Conservation (phyloP, 1,139 yeast genomes). For the Candida sp. region DNA sequence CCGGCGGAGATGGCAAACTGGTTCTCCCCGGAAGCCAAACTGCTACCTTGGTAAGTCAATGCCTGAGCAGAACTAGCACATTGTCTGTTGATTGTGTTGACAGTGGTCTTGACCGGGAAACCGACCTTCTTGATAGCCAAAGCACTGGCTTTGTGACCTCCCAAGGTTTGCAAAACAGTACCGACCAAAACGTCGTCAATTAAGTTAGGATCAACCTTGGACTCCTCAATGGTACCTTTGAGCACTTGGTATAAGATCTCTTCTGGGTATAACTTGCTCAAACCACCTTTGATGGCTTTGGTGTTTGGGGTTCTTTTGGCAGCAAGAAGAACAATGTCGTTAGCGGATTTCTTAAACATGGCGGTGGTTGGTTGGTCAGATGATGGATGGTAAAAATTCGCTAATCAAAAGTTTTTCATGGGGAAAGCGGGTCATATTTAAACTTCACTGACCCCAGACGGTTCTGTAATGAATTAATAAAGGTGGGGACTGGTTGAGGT, state of each 20-base stretch:
- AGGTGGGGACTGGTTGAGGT: background rate
- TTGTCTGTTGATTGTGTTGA: conserved; percentile 43
- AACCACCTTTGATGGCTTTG: conserved; percentile 38
- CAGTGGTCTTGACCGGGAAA: conserved; percentile 39
- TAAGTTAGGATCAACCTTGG: conserved; percentile 31
- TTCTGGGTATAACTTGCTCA: conserved; percentile 38
- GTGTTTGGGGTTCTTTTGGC: conserved; percentile 43
- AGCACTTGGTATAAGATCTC: conserved; percentile 34
- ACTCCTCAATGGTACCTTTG: conserved; percentile 28
- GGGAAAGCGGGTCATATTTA: background rate
- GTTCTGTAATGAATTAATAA: conserved; percentile 8
- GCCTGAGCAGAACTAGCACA: conserved; percentile 49
- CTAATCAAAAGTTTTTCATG: background rate
- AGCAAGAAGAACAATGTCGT: conserved; percentile 38
- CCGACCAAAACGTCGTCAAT: conserved; percentile 83
- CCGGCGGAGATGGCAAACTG: conserved; percentile 45
- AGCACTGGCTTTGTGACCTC: conserved; percentile 86
- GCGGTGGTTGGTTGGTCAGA: background rate
- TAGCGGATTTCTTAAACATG: conserved; percentile 26
- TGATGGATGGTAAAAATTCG: background rate
- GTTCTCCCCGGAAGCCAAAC: conserved; percentile 35
- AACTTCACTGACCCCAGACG: background rate
- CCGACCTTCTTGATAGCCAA: conserved; percentile 55
- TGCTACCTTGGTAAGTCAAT: conserved; percentile 33
- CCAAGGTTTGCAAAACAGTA: conserved; percentile 81